Percentiles rank a stretch among this genome's conserved stretches.
phyloP scores from a whole-genome alignment of 257 asterid species.

The Nemophila menziesii region DNA sequence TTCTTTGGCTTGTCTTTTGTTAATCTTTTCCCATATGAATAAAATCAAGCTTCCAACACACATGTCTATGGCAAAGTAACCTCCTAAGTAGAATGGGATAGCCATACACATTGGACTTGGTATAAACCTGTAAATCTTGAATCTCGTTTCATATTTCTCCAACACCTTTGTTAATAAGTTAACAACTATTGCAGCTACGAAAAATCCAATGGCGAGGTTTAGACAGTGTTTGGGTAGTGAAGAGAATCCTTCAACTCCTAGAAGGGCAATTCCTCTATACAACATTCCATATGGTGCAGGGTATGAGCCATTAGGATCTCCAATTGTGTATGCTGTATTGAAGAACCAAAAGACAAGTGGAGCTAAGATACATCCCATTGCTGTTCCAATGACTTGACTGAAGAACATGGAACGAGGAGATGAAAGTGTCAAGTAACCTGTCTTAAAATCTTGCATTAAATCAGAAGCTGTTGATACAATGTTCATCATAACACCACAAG shows the following conservation, averaged over 20 bases:
- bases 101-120: slow-evolving; percentile 91
- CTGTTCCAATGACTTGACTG: slow-evolving; percentile 49
- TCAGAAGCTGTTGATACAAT: slow-evolving; percentile 56
- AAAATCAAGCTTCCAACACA: slow-evolving; percentile 66
- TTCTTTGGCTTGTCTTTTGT: slow-evolving; percentile 25
- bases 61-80: slow-evolving; percentile 65
- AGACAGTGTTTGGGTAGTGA: slow-evolving; percentile 56
- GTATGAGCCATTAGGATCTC: slow-evolving; percentile 36
- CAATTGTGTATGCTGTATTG: slow-evolving; percentile 34
- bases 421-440: slow-evolving; percentile 51
- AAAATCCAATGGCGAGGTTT: slow-evolving; percentile 26
- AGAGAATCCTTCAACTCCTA: slow-evolving; percentile 51
- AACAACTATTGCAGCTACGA: slow-evolving; percentile 21
- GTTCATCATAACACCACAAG: slow-evolving; percentile 69
- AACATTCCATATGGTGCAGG: slow-evolving; percentile 44
- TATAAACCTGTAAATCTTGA: slow-evolving; percentile 30
- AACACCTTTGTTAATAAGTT: slow-evolving; percentile 13
- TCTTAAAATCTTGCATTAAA: slow-evolving; percentile 60
- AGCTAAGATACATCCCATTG: slow-evolving; percentile 36
- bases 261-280: slow-evolving; percentile 48
- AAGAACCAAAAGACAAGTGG: slow-evolving; percentile 66
- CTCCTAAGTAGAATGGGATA: slow-evolving; percentile 59
- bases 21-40: slow-evolving; percentile 23
- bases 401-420: slow-evolving; percentile 62
- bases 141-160: slow-evolving; percentile 30